Evolutionary conservation across 306 rosid genomes (phyloP), one percentile per base, ranked within the genome.

Genomic region (Vicia sativa): DNA sequence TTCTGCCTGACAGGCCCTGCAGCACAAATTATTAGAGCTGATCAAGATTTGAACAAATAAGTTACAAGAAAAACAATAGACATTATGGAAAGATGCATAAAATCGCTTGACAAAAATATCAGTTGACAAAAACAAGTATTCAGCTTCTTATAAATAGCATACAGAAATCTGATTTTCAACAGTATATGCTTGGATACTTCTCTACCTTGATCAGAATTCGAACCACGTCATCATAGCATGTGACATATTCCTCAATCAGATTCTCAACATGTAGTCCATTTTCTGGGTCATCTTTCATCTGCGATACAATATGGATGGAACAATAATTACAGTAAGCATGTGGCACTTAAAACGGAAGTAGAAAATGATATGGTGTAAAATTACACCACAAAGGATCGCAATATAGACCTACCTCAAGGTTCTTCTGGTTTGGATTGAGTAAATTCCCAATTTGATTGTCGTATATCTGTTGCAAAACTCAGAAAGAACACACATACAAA

Each of bases 1-100:
- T 90, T 82, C 95, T 85, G 69, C 86, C 90, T 58, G 97, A 95
- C 78, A 95, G 91, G 48, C 95, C 99, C 99, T 95, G 92, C 82
- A 76, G 59, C 74, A 67, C 43, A 41, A 68, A 31, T 38, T 16
- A 21, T 69, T 53, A 67, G 65, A 71, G 54, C 56, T 46, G 50
- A 64, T 61, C 42, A 65, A 61, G 53, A 60, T n/a, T 10, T 15
- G 23, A 15, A 28, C 58, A 35, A 35, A 13, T 55, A 55, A 7
- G 12, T 7, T 13, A 12, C 13, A 55, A 9, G 25, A 1, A 14
- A 56, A 52, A 49, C 37, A 7, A 41, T 9, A 15, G 46, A 11
- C 15, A 34, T 34, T 1, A 34, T 7, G 35, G 35, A 31, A 0
- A 73, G 45, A 49, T 55, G 44, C 37, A 26, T 4, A 9, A 15